phyloP scores from a whole-genome alignment of 2,329 filamentous ascomycete genomes.

The Coniochaeta sp. region DNA sequence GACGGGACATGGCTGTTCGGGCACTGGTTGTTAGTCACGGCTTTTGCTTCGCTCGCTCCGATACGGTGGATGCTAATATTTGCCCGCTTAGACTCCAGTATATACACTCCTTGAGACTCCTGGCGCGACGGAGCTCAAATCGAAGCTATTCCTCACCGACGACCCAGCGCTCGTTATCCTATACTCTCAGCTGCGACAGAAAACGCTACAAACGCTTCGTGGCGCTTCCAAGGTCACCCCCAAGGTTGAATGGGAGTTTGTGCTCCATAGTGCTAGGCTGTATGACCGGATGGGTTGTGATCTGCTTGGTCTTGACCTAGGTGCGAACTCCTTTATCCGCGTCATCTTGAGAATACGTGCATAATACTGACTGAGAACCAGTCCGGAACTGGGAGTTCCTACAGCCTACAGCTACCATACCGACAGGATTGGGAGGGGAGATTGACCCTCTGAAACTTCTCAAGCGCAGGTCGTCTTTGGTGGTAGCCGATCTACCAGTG shows the following conservation, averaged over 20 bases:
- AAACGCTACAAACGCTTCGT: conserved; percentile 73
- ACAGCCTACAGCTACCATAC: conserved; percentile 28
- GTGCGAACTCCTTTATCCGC: conserved; percentile 33
- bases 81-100: conserved; percentile 61
- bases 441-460: conserved; percentile 63
- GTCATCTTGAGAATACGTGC: conserved; percentile 6
- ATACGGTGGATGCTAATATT: neutral
- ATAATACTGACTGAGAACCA: conserved; percentile 15
- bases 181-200: conserved; percentile 78
- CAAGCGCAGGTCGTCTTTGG: conserved; percentile 65
- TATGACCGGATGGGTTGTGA: conserved; percentile 94
- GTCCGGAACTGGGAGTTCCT: conserved; percentile 80
- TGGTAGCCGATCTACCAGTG: conserved; percentile 66
- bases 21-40: conserved; percentile 63
- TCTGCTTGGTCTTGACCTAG: conserved; percentile 76
- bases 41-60: neutral
- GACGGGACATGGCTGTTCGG: conserved; percentile 76
- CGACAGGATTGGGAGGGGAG: conserved; percentile 35
- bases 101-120: conserved; percentile 66
- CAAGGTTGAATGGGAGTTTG: conserved; percentile 79
- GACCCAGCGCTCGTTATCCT: conserved; percentile 84
- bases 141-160: conserved; percentile 78
- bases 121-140: conserved; percentile 60
- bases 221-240: conserved; percentile 79
- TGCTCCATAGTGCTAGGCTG: conserved; percentile 75